Evolutionary conservation across 192 early-diverging fungal genomes (phyloP), one percentile per base, ranked within the genome.

Genomic region (Radiomyces spectabilis): DNA sequence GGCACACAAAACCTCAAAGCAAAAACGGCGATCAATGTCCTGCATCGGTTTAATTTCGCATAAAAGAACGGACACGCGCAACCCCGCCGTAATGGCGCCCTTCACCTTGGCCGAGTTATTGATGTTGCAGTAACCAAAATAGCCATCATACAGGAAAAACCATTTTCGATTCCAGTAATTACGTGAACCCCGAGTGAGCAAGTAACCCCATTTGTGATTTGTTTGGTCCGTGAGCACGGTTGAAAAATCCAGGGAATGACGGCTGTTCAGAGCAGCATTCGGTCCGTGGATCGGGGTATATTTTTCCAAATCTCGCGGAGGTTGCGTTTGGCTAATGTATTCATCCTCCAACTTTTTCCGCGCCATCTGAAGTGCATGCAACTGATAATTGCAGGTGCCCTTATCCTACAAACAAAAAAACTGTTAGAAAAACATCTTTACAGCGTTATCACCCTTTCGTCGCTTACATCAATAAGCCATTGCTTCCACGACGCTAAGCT

Each of bases 21-120:
- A 84, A 59, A 81, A 88, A 29, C 86, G 63, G 12, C 86, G 73
- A 27, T 89, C 86, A 47, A 77, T 67, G n/a, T 75, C 72, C 2
- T 37, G 44, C 15, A 72, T 74, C 19, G 72, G 63, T 8, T 78
- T 63, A 2, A 85, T 56, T 54, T 72, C 77, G 44, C 80, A 87
- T 22, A 84, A 48, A 4, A 82, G 61, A 2, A 87, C 65, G 16
- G 68, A 74, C 18, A 85, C 65, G 10, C 79, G 57, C 25, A 77
- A 75, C 8, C 76, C 78, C 30, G 54, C n/a, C 4, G 31, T 53
- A 32, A 61, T 43, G 33, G 49, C 18, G 50, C 60, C 48, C 18
- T 46, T 53, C 2, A 51, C 27, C 27, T 53, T 66, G 13, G 37
- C 42, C 5, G 31, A 57, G 2, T 69, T 63, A 1, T 66, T 63